Evolutionary conservation across 73 alveolate genomes (phyloP), one percentile per base, ranked within the genome.

Genomic region (Breviolum minutum): DNA sequence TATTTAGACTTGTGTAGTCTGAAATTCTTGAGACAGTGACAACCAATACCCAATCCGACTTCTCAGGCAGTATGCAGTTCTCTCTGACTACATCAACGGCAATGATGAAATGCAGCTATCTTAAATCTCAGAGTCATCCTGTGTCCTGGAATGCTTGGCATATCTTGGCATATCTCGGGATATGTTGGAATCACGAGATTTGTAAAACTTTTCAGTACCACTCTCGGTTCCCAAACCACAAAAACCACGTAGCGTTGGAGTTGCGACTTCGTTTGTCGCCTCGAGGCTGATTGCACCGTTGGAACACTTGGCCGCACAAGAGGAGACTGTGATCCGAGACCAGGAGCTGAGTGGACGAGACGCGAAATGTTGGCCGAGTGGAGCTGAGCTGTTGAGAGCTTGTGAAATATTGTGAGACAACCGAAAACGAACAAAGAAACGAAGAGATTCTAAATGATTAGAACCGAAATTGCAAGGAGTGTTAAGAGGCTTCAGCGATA

Each of bases 41-140:
- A 40, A 40, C 54, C 54, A 40, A 40, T 40, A 40, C 54, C 54
- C 54, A 40, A 40, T 40, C 54, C 54, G 3, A 40, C 54, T 3
- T 40, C 10, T 8, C 69, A 94, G 94, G 99, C 99, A 94, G 94
- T 94, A 94, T 48, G 99, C 99, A 63, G 99, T 94, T 19, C 94
- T 94, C 71, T 80, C 99, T 22, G 99, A 94, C 74, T 94, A 94
- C 99, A 94, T 94, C 99, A 94, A 94, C n/a, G 99, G 99, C 63
- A 80, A 92, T 63, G 98, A 92, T 64, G 98, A 92, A 32, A 74
- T 64, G 73, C 27, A 63, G 64, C 61, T 13, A 22, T 40, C 76
- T 22, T 32, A 73, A 32, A 22, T 27, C 83, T 19, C 40, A 73
- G 83, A 40, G 54, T 40, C 54, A 40, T 40, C 54, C 3, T 40